Evolutionary conservation across 306 rosid genomes (phyloP).

Genomic region (Lathyrus oleraceus): DNA sequence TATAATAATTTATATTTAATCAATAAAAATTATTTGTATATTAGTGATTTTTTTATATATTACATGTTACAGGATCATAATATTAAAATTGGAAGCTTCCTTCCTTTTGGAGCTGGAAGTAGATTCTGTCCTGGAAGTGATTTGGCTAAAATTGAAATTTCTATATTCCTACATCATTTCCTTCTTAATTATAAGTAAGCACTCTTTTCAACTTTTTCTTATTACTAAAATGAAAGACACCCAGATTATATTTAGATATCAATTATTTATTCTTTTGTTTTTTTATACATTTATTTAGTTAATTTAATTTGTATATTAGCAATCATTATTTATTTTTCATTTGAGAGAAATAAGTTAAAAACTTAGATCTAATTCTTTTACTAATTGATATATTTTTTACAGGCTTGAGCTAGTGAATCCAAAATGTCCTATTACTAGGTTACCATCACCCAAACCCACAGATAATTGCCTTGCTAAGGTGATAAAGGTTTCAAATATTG

Average conservation of each 20-base stretch:
- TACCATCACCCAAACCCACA: neutral
- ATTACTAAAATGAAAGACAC: no score
- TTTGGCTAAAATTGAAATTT: neutral
- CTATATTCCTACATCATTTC: neutral
- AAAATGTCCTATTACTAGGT: neutral
- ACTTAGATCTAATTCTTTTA: neutral
- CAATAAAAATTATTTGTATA: no score
- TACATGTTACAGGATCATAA: neutral
- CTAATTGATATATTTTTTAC: neutral
- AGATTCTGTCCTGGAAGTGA: neutral
- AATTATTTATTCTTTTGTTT: no score
- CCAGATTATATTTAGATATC: no score
- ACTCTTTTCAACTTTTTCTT: neutral
- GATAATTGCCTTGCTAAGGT: neutral
- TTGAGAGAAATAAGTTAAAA: neutral
- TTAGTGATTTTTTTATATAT: neutral
- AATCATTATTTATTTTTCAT: neutral
- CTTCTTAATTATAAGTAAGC: neutral
- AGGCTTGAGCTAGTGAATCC: slow-evolving; percentile 5
- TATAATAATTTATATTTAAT: no score
- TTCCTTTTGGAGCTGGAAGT: slow-evolving; percentile 13
- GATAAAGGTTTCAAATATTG: neutral
- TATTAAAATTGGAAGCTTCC: neutral
- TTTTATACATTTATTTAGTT: no score
- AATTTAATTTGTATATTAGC: neutral